Base-by-base conservation (phyloP, 805 yeast species). In the Pichia gijzeniarum region DNA sequence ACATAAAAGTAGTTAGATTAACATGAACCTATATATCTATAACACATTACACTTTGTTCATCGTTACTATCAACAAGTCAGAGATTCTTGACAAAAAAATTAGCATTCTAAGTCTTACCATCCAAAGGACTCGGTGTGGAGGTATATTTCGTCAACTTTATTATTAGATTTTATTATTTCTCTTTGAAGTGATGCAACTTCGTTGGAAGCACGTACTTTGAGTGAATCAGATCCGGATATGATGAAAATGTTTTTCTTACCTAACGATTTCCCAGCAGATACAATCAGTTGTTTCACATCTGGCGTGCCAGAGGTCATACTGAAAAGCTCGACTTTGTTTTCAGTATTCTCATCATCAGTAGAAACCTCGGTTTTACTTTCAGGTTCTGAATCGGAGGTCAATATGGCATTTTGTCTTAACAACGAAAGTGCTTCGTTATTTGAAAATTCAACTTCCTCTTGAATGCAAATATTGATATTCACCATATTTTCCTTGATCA, bases 121-220 rank as follows among this genome's bases (percentile, higher is more conserved):
- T 1, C 77, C 76, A 55, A 73, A 76, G 31, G 71, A 60, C 53
- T 76, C 82, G 0, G 79, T 70, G 48, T 76, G 80, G 28, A 76
- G 55, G 44, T 66, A 74, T 12, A 76, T 61, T 53, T 76, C 80
- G 37, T 69, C 70, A 13, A 71, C 58, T 1, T 27, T 40, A 3
- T 51, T 45, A 1, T 54, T 49, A 49, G 45, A n/a, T 5, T 27
- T 32, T 32, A 54, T 47, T 1, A 67, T 59, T 34, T 59, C 61
- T 55, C 14, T 62, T 52, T 76, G 82, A 12, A 72, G 45, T 1
- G 57, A 19, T 1, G 80, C 70, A 8, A 67, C 71, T 0, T 62
- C 61, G 35, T 62, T 62, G 13, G 74, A 70, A 28, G 68, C 68
- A 10, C 62, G 60, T 16, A 51, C 39, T 53, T 69, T 75, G 59